These are phyloP conservation scores for Pelargonium nanum DNA, from an alignment of 345 rosid genomes.

Conservation along the genomic window DNA sequence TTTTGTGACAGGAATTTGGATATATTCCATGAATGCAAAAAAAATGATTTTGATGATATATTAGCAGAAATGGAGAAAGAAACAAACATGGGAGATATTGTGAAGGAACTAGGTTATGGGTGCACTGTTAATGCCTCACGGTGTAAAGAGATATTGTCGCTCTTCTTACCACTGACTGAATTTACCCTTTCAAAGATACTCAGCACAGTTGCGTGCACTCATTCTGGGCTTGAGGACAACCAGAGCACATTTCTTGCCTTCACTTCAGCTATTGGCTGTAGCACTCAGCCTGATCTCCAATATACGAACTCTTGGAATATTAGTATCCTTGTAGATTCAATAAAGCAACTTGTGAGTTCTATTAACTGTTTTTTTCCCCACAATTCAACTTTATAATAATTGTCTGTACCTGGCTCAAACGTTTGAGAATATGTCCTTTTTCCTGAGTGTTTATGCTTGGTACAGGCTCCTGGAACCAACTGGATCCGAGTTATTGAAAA, in stretches of 20 bases:
- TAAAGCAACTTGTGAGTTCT: slow-evolving; percentile 63
- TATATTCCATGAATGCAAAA: slow-evolving; percentile 30
- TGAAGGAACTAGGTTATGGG: slow-evolving; percentile 84
- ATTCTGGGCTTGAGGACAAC: slow-evolving; percentile 45
- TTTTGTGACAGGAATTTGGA: slow-evolving; percentile 36
- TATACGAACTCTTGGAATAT: slow-evolving; percentile 58
- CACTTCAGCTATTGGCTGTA: slow-evolving; percentile 56
- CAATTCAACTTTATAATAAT: slow-evolving; percentile 6
- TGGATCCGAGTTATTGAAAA: slow-evolving; percentile 71
- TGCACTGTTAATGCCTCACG: slow-evolving; percentile 60
- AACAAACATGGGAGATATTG: slow-evolving; percentile 56
- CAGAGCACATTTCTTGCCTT: slow-evolving; percentile 55
- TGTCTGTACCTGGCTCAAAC: not conserved
- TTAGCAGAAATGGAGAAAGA: slow-evolving; percentile 83
- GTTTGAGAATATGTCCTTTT: not conserved
- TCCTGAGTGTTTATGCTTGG: slow-evolving; percentile 6
- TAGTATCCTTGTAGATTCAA: slow-evolving; percentile 59
- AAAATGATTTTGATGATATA: slow-evolving; percentile 62
- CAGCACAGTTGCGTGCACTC: slow-evolving; percentile 43
- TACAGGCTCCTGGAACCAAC: slow-evolving; percentile 80
- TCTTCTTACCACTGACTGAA: slow-evolving; percentile 62
- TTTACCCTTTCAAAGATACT: slow-evolving; percentile 57
- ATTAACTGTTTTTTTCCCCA: not conserved
- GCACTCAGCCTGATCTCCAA: slow-evolving; percentile 37
- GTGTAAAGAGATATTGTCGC: slow-evolving; percentile 68